Conservation (phyloP, 148 eudicot genomes). For the Rhododendron kiyosumense region DNA sequence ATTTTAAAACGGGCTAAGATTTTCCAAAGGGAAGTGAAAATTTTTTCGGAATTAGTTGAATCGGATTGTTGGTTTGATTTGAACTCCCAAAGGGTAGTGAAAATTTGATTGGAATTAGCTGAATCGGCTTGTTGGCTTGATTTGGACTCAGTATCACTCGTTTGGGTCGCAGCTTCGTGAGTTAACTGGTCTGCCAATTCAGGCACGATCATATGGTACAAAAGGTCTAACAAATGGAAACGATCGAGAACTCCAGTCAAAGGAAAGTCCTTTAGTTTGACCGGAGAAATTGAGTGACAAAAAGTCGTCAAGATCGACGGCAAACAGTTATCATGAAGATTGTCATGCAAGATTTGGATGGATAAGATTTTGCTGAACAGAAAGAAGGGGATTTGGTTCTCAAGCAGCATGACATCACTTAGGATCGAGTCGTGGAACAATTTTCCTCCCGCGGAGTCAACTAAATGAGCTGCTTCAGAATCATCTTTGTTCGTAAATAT, state of each 20-base stretch:
- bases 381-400: constrained; percentile 55
- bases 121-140: too few relatives aligned
- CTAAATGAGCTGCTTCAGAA: constrained; percentile 11
- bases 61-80: too few relatives aligned
- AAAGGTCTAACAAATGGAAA: constrained; percentile 45
- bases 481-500: not conserved
- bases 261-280: constrained; percentile 11
- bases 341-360: not conserved
- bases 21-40: not conserved
- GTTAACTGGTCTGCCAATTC: too few relatives aligned
- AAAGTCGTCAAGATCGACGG: constrained; percentile 20
- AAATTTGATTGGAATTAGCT: not conserved
- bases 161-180: too few relatives aligned
- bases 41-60: too few relatives aligned
- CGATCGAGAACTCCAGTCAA: not conserved
- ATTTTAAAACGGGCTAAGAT: not conserved
- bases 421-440: constrained; percentile 30
- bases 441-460: constrained; percentile 16
- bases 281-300: constrained; percentile 32
- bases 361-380: constrained; percentile 21
- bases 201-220: constrained; percentile 36
- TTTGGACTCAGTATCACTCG: not conserved
- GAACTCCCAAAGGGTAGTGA: too few relatives aligned
- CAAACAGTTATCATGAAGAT: constrained; percentile 12
- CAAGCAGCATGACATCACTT: constrained; percentile 50